Base-by-base conservation (phyloP, 2,329 filamentous ascomycete species). In the Ceratocystis destructans region DNA sequence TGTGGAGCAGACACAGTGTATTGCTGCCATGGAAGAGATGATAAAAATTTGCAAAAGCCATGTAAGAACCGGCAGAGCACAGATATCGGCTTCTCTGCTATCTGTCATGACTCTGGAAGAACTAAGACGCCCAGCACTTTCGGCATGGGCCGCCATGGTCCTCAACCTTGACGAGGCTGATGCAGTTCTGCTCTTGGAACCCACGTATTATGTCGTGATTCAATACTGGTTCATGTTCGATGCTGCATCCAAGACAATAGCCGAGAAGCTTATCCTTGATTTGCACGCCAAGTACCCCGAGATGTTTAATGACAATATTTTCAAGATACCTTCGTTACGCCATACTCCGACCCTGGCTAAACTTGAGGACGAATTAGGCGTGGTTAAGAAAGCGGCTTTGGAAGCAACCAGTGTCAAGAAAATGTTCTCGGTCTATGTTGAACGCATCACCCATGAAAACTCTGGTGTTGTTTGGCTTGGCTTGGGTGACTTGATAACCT, bases 61-160 rank as follows among this genome's bases (percentile, higher is more conserved):
- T 72, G 84, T 92, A 41, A 87, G 85, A 68, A 85, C 87, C 71
- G 94, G 90, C 62, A 80, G 96, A 50, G 93, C 94, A 25, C 93
- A 96, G 86, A 93, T 97, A 66, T 90, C 90, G 70, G 91, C 93
- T n/a, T 96, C 90, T 73, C 79, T 99, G 12, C 85, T 96, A 69
- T 91, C 90, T 25, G 91, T 91, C 0, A 82, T 97, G 68, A 82
- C 87, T 17, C 83, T 88, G 63, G 80, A 86, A 57, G 82, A 87
- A 61, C 80, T 99, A n/a, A 85, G 90, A 69, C 82, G 90, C 68
- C 80, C 85, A 37, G 89, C 91, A 1, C 92, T 97, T 71, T 83
- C 82, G 3, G 90, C 91, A 62, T 99, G 94, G 94, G 82, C 84
- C 31, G 82, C 86, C 7, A 86, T 99, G 76, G 81, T 97, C 20